Evolutionary conservation across 768 basidiomycete species (phyloP).

Genomic region (Trametes sanguinea): DNA sequence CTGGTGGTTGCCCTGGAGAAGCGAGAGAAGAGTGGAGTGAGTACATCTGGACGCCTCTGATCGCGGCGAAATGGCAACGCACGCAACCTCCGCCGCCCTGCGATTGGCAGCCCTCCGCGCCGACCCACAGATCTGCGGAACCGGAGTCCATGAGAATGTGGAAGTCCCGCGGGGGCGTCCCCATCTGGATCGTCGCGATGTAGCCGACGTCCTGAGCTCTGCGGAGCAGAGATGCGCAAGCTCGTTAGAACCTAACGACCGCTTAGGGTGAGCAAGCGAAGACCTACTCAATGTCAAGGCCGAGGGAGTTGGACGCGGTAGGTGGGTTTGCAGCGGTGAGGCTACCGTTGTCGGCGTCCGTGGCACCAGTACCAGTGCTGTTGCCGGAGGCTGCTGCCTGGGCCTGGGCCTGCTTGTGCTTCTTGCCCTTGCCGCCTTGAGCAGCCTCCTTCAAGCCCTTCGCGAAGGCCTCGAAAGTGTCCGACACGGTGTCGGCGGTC

Average conservation of each 20-base stretch:
- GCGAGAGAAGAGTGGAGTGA: slow-evolving; percentile 10
- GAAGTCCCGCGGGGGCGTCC: slow-evolving; percentile 46
- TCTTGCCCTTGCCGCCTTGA: slow-evolving; percentile 19
- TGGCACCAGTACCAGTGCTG: slow-evolving; percentile 5
- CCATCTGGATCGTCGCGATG: slow-evolving; percentile 44
- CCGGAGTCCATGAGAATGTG: slow-evolving; percentile 50
- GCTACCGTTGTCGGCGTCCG: slow-evolving; percentile 23
- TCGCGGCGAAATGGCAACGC: slow-evolving; percentile 23
- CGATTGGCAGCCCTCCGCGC: slow-evolving; percentile 37
- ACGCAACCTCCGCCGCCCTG: slow-evolving; percentile 41
- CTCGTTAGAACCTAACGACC: slow-evolving; percentile 1
- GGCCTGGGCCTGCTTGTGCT: slow-evolving; percentile 8
- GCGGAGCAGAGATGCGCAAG: not conserved
- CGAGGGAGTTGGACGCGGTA: slow-evolving; percentile 55
- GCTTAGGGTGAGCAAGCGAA: not conserved
- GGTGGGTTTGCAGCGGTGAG: slow-evolving; percentile 48
- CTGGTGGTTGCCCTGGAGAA: slow-evolving; percentile 57
- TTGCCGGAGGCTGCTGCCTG: not conserved
- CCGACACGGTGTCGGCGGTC: slow-evolving; percentile 4
- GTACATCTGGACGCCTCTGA: not conserved
- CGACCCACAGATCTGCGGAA: slow-evolving; percentile 48
- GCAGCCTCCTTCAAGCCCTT: slow-evolving; percentile 12
- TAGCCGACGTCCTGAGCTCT: slow-evolving; percentile 58
- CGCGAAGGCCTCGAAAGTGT: not conserved
- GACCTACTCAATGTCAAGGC: slow-evolving; percentile 69